These are phyloP conservation scores for Reticulascus tulasneorum DNA, from an alignment of 2,329 filamentous ascomycete species.

Conservation along the genomic window DNA sequence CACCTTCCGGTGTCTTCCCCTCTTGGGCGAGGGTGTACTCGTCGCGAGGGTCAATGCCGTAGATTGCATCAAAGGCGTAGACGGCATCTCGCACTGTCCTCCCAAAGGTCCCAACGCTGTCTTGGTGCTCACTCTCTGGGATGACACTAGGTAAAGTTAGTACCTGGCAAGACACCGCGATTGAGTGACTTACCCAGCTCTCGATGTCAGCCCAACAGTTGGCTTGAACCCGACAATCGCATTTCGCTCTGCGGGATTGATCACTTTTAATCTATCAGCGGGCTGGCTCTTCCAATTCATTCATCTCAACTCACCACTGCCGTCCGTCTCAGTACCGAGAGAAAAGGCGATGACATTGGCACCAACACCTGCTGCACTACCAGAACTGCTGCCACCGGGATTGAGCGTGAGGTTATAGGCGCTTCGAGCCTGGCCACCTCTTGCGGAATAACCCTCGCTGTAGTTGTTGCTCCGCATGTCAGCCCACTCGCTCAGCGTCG, in stretches of 20 bases:
- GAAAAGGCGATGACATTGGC: conserved; percentile 61
- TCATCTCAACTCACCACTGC: conserved; percentile 47
- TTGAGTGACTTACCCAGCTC: conserved; percentile 34
- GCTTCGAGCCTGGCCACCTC: conserved; percentile 60
- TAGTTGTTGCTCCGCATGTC: conserved; percentile 66
- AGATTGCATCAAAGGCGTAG: conserved; percentile 64
- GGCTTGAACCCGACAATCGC: conserved; percentile 71
- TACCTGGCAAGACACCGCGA: too few relatives aligned
- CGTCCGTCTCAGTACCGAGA: conserved; percentile 72
- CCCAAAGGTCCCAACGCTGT: conserved; percentile 65
- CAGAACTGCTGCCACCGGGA: conserved; percentile 66
- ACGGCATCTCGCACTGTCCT: conserved; percentile 66
- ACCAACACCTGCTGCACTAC: conserved; percentile 60
- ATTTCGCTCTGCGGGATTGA: conserved; percentile 68
- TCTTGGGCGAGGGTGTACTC: conserved; percentile 61
- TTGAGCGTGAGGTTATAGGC: conserved; percentile 67
- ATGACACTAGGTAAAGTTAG: conserved; percentile 38
- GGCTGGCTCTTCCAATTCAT: conserved; percentile 2
- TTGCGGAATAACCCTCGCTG: conserved; percentile 62
- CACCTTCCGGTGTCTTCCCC: conserved; percentile 47
- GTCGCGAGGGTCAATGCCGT: conserved; percentile 58
- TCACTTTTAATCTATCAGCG: conserved; percentile 52
- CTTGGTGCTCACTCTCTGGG: conserved; percentile 64
- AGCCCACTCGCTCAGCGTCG: conserved; percentile 70
- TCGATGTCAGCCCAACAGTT: conserved; percentile 68